These are phyloP conservation scores for Parafenestella ontariensis DNA, from an alignment of 2,329 filamentous ascomycete species.

Conservation along the genomic window DNA sequence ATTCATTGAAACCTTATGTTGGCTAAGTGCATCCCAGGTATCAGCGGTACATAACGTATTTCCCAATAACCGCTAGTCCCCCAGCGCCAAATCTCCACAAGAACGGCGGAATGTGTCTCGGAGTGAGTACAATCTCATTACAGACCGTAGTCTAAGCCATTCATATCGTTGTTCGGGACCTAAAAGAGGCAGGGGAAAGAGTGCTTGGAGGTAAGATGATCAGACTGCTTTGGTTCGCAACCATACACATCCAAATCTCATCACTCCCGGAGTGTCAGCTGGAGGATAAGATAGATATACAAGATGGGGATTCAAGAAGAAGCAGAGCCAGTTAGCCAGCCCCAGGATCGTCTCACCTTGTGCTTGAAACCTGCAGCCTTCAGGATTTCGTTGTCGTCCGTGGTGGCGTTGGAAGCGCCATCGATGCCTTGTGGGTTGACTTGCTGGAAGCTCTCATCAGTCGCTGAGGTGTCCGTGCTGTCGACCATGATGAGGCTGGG, in stretches of 20 bases:
- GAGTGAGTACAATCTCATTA: too few relatives aligned
- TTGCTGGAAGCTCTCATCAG: conserved; percentile 20
- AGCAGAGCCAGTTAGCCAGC: conserved; percentile 15
- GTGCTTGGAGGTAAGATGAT: not conserved
- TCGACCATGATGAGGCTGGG: conserved; percentile 88
- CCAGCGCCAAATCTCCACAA: not conserved
- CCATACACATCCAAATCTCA: not conserved
- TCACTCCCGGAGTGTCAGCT: not conserved
- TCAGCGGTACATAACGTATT: too few relatives aligned
- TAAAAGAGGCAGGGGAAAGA: not conserved
- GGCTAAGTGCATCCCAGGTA: too few relatives aligned
- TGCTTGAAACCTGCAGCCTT: conserved; percentile 13
- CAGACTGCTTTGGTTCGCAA: not conserved
- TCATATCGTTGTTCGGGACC: not conserved
- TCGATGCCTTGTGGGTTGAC: not conserved
- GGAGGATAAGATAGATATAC: not conserved
- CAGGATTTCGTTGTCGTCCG: not conserved
- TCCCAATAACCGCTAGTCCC: not conserved
- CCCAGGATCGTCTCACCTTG: conserved; percentile 23
- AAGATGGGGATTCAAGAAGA: conserved; percentile 7
- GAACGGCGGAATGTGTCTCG: not conserved
- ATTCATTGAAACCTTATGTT: too few relatives aligned
- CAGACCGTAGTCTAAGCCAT: not conserved
- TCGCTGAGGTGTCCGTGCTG: conserved; percentile 59
- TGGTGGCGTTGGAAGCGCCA: not conserved